Evolutionary conservation across 176 grass and related monocot genomes (phyloP), one percentile per base, ranked within the genome.

Genomic region (Ensete glaucum): DNA sequence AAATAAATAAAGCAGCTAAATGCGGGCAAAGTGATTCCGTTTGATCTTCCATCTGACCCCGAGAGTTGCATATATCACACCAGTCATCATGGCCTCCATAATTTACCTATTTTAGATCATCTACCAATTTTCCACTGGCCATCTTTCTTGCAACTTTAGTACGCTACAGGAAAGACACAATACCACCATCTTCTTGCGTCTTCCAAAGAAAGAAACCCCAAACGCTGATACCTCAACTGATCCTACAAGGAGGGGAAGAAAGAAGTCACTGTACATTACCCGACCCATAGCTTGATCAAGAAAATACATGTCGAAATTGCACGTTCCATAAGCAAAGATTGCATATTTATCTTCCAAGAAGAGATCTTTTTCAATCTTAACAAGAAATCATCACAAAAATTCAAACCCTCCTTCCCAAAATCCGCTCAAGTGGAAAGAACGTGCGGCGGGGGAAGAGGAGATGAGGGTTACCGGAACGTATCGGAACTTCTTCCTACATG

Each of bases 391-490:
- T 2, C 13, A 65, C 10, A 65, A 12, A 24, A 65, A 12, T 8
- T 9, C 20, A 69, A 69, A n/a, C 13, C 67, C 23, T 10, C 14
- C 51, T 34, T 26, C 29, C 64, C 64, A 16, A 16, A 67, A 15
- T 14, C 27, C 5, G 67, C 34, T 50, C 10, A 69, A 69, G 34
- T 8, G 48, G 11, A 43, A 62, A 58, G 1, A 23, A 52, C 19
- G 16, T 48, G 34, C 34, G 6, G 34, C 34, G 6, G 4, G 24
- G 15, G 20, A 21, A 11, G 34, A 43, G 34, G 43, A 17, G 29
- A 50, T n/a, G 56, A 60, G 19, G 11, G 12, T 64, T 73, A 80
- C 78, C 69, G 69, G 69, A 14, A 80, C 69, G 78, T 80, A 73
- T 52, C 69, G 78, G 69, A 72, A 80, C 22, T 23, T 23, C 69